Conservation (phyloP, 2,329 filamentous ascomycete genomes). For the Stromatinia cepivora region DNA sequence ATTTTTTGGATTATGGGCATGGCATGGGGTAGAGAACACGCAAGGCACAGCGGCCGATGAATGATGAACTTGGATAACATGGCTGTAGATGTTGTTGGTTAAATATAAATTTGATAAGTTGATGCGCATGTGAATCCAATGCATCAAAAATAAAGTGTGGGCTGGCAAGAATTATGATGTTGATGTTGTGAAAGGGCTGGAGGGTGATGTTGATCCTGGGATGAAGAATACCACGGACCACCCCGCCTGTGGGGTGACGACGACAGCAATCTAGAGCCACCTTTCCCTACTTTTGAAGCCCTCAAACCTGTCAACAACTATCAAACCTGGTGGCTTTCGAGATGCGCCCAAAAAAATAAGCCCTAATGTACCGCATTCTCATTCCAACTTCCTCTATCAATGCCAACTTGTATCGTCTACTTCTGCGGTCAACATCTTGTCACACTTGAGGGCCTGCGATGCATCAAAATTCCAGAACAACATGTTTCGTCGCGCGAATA, state of each 20-base stretch:
- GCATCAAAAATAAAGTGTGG: neutral
- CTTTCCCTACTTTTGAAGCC: neutral
- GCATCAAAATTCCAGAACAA: neutral
- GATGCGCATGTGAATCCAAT: neutral
- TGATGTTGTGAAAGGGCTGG: neutral
- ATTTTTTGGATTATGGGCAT: conserved; percentile 14
- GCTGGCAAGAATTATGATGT: neutral
- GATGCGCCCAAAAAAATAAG: neutral
- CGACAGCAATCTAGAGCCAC: neutral
- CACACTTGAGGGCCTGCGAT: neutral
- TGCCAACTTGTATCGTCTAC: neutral
- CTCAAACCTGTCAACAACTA: neutral
- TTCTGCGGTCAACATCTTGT: neutral
- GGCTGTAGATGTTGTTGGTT: neutral
- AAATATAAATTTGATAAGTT: neutral
- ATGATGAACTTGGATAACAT: neutral
- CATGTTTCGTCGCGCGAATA: neutral
- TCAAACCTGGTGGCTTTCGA: neutral
- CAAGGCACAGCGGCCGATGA: conserved; percentile 13
- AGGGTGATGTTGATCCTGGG: conserved; percentile 4
- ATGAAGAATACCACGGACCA: conserved; percentile 12
- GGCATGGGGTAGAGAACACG: conserved; percentile 13
- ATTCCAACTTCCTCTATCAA: neutral
- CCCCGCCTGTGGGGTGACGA: conserved; percentile 2
- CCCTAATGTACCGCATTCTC: neutral